Evolutionary conservation across 176 grass and related monocot species (phyloP).

Genomic region (Cocos nucifera): DNA sequence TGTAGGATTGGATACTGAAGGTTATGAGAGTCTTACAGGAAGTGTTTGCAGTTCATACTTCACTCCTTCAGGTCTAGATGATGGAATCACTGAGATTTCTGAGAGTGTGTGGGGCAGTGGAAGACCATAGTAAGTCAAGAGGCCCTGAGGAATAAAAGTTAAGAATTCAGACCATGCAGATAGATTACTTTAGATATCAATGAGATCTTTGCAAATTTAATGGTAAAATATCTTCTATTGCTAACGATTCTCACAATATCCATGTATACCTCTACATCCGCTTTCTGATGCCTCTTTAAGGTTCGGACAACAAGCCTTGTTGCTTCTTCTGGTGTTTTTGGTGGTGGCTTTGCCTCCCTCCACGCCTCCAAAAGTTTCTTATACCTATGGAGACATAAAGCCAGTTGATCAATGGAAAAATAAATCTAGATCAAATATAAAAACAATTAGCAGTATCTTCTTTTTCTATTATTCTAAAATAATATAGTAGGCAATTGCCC

Average conservation of each 20-base stretch:
- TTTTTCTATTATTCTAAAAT: too few relatives aligned
- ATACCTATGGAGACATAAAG: constrained; percentile 40
- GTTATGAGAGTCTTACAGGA: constrained; percentile 44
- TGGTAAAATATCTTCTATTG: too few relatives aligned
- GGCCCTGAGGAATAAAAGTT: constrained; percentile 34
- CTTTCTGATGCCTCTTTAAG: constrained; percentile 93
- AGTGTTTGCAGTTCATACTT: constrained; percentile 77
- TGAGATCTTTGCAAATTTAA: too few relatives aligned
- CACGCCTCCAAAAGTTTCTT: constrained; percentile 73
- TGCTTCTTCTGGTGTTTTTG: constrained; percentile 69
- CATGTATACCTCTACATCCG: constrained; percentile 60
- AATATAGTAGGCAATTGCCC: too few relatives aligned
- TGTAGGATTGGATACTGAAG: neutral
- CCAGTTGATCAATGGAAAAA: neutral
- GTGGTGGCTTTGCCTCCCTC: constrained; percentile 65
- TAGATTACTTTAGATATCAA: too few relatives aligned
- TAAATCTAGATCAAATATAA: neutral
- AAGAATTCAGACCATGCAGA: too few relatives aligned
- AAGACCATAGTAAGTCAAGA: constrained; percentile 72
- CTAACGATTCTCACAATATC: too few relatives aligned
- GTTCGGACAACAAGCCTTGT: constrained; percentile 53
- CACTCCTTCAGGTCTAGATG: constrained; percentile 26
- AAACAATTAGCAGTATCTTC: too few relatives aligned
- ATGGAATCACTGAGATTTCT: constrained; percentile 9
- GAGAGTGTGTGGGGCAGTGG: constrained; percentile 28